phyloP scores from a whole-genome alignment of 2,329 filamentous ascomycete genomes.

The Penicillium sclerotigenum region DNA sequence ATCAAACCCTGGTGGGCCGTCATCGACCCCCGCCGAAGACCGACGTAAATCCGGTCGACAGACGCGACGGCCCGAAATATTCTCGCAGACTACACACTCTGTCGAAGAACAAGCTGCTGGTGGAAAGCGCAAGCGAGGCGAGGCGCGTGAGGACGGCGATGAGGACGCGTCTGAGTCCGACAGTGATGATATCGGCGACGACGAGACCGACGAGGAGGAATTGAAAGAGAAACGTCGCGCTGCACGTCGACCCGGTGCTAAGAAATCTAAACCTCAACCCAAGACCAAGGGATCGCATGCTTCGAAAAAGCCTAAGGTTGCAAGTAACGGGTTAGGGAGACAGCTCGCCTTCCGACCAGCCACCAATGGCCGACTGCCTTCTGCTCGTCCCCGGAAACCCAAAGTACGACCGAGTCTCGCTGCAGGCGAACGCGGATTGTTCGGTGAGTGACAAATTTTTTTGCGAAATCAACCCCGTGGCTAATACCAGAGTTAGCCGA shows the following conservation, averaged over 20 bases:
- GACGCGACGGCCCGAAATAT: conserved; percentile 43
- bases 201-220: conserved; percentile 50
- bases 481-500: conserved; percentile 46
- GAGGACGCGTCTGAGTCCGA: conserved; percentile 39
- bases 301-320: conserved; percentile 56
- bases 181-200: conserved; percentile 37
- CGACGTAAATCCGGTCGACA: conserved; percentile 46
- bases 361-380: conserved; percentile 43
- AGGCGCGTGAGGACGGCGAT: conserved; percentile 36
- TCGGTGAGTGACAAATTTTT: conserved; percentile 43
- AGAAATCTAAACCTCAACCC: conserved; percentile 41
- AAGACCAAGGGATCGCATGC: conserved; percentile 34
- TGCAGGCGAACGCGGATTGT: conserved; percentile 55
- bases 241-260: conserved; percentile 32
- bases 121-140: conserved; percentile 52
- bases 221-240: conserved; percentile 43
- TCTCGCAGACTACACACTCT: conserved; percentile 37
- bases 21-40: conserved; percentile 28
- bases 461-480: conserved; percentile 23
- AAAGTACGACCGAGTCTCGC: conserved; percentile 52
- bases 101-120: conserved; percentile 25
- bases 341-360: conserved; percentile 56
- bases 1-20: conserved; percentile 11
- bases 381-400: conserved; percentile 50
- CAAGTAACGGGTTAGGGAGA: conserved; percentile 45